These are phyloP conservation scores for Xylaria hypoxylon DNA, from an alignment of 2,329 filamentous ascomycete species.

Conservation along the genomic window DNA sequence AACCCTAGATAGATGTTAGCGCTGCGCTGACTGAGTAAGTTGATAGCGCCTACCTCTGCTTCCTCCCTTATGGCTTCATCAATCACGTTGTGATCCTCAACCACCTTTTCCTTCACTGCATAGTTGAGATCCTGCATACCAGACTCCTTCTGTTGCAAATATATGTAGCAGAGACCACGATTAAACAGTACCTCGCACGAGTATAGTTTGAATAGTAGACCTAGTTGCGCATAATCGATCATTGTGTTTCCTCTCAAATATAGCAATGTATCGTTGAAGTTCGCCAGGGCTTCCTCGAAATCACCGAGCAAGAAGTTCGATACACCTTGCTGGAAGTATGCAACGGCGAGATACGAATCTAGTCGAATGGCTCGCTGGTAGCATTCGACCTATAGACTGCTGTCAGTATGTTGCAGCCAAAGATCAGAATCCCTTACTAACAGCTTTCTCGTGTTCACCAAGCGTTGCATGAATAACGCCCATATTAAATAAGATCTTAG, in stretches of 20 bases:
- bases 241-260: slow-evolving; percentile 96
- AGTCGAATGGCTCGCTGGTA: slow-evolving; percentile 92
- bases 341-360: slow-evolving; percentile 95
- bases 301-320: slow-evolving; percentile 98
- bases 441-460: slow-evolving; percentile 94
- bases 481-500: slow-evolving; percentile 98
- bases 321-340: slow-evolving; percentile 98
- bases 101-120: slow-evolving; percentile 94
- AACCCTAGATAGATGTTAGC: slow-evolving; percentile 72
- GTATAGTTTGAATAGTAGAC: slow-evolving; percentile 94
- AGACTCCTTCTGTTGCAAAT: slow-evolving; percentile 88
- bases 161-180: slow-evolving; percentile 95
- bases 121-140: slow-evolving; percentile 92
- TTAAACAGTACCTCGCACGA: slow-evolving; percentile 99
- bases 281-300: slow-evolving; percentile 95
- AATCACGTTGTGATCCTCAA: slow-evolving; percentile 96
- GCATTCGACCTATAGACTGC: slow-evolving; percentile 78
- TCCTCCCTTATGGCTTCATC: slow-evolving; percentile 95
- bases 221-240: slow-evolving; percentile 97
- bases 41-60: slow-evolving; percentile 75
- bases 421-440: slow-evolving; percentile 61
- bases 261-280: slow-evolving; percentile 97
- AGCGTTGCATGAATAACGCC: slow-evolving; percentile 97
- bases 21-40: slow-evolving; percentile 12
- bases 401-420: slow-evolving; percentile 33